Evolutionary conservation across 768 basidiomycete genomes (phyloP), one percentile per base, ranked within the genome.

Genomic region (Antrodiella citrinella): DNA sequence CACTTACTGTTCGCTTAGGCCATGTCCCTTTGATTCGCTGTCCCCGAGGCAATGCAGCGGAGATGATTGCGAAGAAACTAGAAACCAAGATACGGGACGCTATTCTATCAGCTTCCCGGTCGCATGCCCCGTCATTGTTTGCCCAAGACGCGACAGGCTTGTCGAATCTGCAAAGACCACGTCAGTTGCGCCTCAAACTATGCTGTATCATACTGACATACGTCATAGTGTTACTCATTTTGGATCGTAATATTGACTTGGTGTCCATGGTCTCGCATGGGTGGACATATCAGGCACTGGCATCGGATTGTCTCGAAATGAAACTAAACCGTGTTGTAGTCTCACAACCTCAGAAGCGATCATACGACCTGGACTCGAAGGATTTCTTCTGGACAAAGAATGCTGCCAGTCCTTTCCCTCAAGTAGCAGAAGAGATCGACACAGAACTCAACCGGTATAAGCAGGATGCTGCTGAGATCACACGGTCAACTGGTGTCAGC

Each of bases 381-480:
- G 96, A 99, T 67, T 99, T 96, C 69, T 99, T 99, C 73, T 99
- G 96, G 96, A 86, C 84, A 2, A 91, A 89, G 64, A 96, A 98
- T 61, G 91, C 94, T 1, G 84, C 90, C 5, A 91, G 88, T 53
- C 95, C 95, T 3, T 99, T 99, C 75, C 96, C 96, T 35, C 91
- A 96, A 57, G 96, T 99, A 3, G 95, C 96, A 2, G 96, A 96
- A 63, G 95, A 98, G 55, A 97, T 99, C 47, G 92, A 99, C 60
- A 59, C 74, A 4, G 96, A 97, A 65, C 68, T 98, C 57, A 92
- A 85, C 67, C 83, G 84, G 67, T 95, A 86, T 61, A 98, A 97
- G 71, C 81, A 87, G 60, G 96, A 99, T 59, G 93, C 96, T 3
- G 92, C 91, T 15, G 96, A 99, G 65, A 86, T 99, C 50, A 99